Percentiles rank a stretch among this genome's conserved stretches.
phyloP scores from a whole-genome alignment of 345 rosid genomes.

The Melaleuca alternifolia region DNA sequence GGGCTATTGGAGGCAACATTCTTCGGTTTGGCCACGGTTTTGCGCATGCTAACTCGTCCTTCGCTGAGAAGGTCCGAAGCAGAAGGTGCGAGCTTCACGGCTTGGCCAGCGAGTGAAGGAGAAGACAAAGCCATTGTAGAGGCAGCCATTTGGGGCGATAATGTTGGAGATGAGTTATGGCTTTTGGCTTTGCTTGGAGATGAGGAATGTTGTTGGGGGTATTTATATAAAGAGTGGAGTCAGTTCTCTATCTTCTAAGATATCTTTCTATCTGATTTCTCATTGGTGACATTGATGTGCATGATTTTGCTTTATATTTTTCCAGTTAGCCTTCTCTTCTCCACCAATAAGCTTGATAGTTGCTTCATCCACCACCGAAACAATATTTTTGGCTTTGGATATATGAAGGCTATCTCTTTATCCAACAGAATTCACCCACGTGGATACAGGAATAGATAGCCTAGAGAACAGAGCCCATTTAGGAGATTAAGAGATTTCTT shows the following conservation, averaged over 20 bases:
- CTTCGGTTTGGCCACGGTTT: neutral
- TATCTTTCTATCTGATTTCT: neutral
- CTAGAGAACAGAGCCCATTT: neutral
- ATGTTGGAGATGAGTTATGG: neutral
- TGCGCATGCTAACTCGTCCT: neutral
- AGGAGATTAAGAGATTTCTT: no score
- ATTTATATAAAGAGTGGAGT: neutral
- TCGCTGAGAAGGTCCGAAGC: neutral
- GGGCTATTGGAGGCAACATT: neutral
- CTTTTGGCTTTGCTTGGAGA: neutral
- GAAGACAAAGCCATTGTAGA: neutral
- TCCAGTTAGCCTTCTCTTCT: neutral
- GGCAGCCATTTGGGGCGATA: neutral
- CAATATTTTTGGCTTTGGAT: neutral
- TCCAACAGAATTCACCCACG: neutral
- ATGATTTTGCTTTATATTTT: neutral
- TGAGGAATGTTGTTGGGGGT: neutral
- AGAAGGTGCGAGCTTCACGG: neutral
- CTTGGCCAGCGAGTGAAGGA: neutral
- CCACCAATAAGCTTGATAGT: neutral
- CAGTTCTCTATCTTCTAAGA: neutral
- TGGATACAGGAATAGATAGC: neutral
- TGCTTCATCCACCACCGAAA: neutral
- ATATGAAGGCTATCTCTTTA: neutral
- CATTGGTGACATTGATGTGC: neutral